These are phyloP conservation scores for Geotrichum carabidarum DNA, from an alignment of 1,139 yeast species.

Conservation along the genomic window DNA sequence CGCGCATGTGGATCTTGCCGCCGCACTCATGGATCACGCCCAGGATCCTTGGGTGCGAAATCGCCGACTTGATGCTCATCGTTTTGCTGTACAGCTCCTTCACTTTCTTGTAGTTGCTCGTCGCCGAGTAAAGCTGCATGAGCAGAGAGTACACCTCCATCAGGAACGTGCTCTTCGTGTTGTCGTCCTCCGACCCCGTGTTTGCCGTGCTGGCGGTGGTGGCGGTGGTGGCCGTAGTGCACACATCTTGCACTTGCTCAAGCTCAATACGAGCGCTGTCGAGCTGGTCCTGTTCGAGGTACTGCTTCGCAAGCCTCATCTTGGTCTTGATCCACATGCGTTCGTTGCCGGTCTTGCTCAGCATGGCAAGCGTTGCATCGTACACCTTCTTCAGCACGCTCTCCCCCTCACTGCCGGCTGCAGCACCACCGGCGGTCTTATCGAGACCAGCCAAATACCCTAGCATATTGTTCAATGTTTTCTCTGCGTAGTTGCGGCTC, in stretches of 20 bases:
- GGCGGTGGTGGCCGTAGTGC: conserved; percentile 27
- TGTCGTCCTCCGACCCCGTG: conserved; percentile 24
- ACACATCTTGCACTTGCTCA: conserved; percentile 40
- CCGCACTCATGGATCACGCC: conserved; percentile 74
- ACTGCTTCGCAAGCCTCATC: conserved; percentile 48
- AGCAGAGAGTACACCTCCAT: conserved; percentile 64
- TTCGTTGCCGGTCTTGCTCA: conserved; percentile 40
- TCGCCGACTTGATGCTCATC: conserved; percentile 50
- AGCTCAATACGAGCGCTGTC: conserved; percentile 43
- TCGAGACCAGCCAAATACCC: conserved; percentile 39
- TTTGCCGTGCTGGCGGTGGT: conserved; percentile 5
- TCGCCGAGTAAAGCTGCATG: conserved; percentile 48
- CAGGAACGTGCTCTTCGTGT: conserved; percentile 36
- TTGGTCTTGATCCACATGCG: conserved; percentile 55
- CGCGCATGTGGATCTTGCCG: conserved; percentile 61
- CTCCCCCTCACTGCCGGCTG: neutral
- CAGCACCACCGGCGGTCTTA: neutral
- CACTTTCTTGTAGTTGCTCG: conserved; percentile 42
- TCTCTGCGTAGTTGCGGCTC: conserved; percentile 52
- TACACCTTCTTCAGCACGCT: conserved; percentile 33
- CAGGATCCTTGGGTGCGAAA: conserved; percentile 68
- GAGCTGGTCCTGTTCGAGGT: conserved; percentile 42
- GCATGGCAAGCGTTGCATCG: conserved; percentile 29
- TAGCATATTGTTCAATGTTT: conserved; percentile 54
- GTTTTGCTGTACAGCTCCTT: conserved; percentile 49